Conservation (phyloP, 2,329 filamentous ascomycete species). For the Fusarium sp. region DNA sequence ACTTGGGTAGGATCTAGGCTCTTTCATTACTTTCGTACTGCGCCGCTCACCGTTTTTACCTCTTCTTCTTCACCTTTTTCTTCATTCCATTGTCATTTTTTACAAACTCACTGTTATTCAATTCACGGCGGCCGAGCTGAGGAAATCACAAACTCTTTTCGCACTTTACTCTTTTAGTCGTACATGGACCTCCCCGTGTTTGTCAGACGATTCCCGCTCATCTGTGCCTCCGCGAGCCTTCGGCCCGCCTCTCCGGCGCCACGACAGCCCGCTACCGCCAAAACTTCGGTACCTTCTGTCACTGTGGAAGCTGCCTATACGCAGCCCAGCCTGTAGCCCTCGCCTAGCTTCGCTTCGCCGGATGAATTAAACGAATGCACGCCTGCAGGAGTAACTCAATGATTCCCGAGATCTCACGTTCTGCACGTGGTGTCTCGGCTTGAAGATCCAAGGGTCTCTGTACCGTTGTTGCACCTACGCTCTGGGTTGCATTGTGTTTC, state of each 20-base stretch:
- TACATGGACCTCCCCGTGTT: conserved; percentile 26
- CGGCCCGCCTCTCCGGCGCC: conserved; percentile 53
- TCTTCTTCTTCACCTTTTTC: conserved; percentile 14
- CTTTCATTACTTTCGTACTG: neutral
- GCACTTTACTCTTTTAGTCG: conserved; percentile 31
- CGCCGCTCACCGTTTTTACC: conserved; percentile 15
- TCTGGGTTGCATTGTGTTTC: conserved; percentile 22
- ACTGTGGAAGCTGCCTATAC: neutral
- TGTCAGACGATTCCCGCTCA: conserved; percentile 44
- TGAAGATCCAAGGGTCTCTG: conserved; percentile 26
- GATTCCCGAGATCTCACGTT: conserved; percentile 24
- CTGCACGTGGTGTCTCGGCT: conserved; percentile 30
- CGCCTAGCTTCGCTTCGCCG: conserved; percentile 14
- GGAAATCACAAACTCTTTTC: neutral
- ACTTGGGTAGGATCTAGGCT: conserved; percentile 12
- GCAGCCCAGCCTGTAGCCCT: neutral
- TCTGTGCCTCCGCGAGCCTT: conserved; percentile 44
- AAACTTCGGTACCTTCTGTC: conserved; percentile 40
- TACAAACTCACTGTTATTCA: neutral
- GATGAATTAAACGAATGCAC: conserved; percentile 15
- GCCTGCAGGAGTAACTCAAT: conserved; percentile 11
- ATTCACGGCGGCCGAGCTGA: neutral
- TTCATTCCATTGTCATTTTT: conserved; percentile 14
- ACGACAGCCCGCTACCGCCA: conserved; percentile 46
- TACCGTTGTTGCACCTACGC: neutral